Conservation (phyloP, 805 yeast species). For the Kazachstania psychrophila region DNA sequence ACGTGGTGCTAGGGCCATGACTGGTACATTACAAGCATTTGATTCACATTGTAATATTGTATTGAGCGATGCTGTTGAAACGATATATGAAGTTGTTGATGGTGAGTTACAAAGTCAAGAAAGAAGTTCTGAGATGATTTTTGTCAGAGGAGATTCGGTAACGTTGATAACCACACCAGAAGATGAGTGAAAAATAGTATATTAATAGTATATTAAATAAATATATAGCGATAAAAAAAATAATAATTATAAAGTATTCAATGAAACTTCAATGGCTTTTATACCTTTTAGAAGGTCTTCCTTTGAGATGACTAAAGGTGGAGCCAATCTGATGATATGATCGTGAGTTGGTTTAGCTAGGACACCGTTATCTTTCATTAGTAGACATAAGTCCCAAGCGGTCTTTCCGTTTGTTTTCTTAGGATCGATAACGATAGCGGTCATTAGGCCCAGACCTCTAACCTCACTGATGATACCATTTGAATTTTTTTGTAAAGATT, state of each 20-base stretch:
- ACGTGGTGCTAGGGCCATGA: conserved; percentile 88
- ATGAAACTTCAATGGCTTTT: conserved; percentile 47
- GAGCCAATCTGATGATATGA: conserved; percentile 90
- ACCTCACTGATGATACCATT: conserved; percentile 51
- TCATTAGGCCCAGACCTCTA: conserved; percentile 77
- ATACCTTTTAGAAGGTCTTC: conserved; percentile 80
- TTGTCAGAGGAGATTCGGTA: conserved; percentile 96
- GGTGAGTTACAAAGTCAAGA: conserved; percentile 37
- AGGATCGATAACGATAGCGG: conserved; percentile 87
- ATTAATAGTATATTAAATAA: neutral
- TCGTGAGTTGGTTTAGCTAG: conserved; percentile 96
- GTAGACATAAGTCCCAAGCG: conserved; percentile 91
- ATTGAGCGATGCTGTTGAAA: conserved; percentile 84
- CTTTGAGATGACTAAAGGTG: conserved; percentile 85
- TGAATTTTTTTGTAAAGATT: conserved; percentile 42
- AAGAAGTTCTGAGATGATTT: conserved; percentile 75
- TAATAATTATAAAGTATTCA: neutral
- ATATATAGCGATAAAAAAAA: neutral
- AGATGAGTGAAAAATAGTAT: conserved; percentile 9
- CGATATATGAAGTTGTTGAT: conserved; percentile 47
- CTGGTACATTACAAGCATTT: conserved; percentile 84
- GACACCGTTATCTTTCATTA: conserved; percentile 82
- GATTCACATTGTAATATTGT: conserved; percentile 97
- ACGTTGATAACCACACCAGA: conserved; percentile 59
- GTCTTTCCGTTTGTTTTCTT: conserved; percentile 76